phyloP scores from a whole-genome alignment of 176 grass and related monocot species.

The Typha latifolia region DNA sequence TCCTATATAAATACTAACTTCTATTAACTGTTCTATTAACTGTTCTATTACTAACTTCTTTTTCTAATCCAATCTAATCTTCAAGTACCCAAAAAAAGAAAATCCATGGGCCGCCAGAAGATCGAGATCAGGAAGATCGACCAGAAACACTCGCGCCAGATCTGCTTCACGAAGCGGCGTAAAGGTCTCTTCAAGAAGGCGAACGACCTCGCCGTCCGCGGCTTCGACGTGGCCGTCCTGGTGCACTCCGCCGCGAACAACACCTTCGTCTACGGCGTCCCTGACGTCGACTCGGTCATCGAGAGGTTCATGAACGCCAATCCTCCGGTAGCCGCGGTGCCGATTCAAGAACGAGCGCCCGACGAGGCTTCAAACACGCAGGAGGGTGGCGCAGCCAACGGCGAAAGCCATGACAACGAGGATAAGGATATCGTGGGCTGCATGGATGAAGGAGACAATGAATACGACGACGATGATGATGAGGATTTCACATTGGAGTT shows the following conservation, averaged over 20 bases:
- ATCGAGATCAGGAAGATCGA: neutral
- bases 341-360: neutral
- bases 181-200: conserved; percentile 9
- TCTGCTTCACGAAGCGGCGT: conserved; percentile 9
- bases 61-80: too few species aligned
- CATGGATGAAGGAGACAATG: too few species aligned
- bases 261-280: neutral
- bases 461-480: too few species aligned
- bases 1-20: too few species aligned
- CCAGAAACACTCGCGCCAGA: neutral
- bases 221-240: neutral
- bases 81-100: too few species aligned
- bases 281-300: neutral
- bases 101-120: conserved; percentile 3
- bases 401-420: too few species aligned
- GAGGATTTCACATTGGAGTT: neutral
- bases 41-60: too few species aligned
- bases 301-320: neutral
- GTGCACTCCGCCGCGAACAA: neutral
- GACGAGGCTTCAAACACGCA: neutral
- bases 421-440: too few species aligned
- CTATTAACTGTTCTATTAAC: too few species aligned
- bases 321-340: neutral
- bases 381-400: too few species aligned
- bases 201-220: neutral